Base-by-base conservation (phyloP, 2,329 filamentous ascomycete species). In the Phialemonium atrogriseum region DNA sequence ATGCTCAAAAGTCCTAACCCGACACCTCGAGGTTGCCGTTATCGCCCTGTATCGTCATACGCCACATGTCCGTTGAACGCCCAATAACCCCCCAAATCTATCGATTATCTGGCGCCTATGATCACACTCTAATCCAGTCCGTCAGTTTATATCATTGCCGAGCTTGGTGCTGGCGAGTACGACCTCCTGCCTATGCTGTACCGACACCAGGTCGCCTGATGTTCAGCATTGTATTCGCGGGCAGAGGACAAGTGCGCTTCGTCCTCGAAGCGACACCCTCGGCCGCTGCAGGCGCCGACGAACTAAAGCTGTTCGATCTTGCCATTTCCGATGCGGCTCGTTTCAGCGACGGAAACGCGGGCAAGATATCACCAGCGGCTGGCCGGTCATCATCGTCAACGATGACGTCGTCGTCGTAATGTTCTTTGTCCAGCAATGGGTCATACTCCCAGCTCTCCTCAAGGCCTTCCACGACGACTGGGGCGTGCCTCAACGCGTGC, bases 361-460 rank as follows among this genome's bases (percentile, higher is more conserved):
- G 52, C 21, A 59, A 52, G 35, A 72, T 63, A 28, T 69, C 64
- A 5, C 66, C 66, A 5, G 66, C 67, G 7, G 65, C 60, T 7
- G 62, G 60, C 12, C 56, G 48, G 30, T 53, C 47, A 24, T 59
- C 56, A 11, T 60, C 56, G 8, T 45, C 36, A n/a, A 40, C 42
- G 35, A 47, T 44, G n/a, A 43, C 44, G 29, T 55, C 53, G 34
- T 54, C 52, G 13, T 58, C 55, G 19, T 52, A 55, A 9, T 51
- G 53, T 15, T 55, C 51, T 2, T 45, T 52, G 44, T 77, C 73
- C 7, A 77, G 58, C 24, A 64, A 50, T 5, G 52, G 43, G 35
- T 77, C 71, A 34, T 64, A 62, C 1, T 51, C 58, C 73, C 73
- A 77, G 40, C 66, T 63, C 4, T 59, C 59, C 41, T 77, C 73